Percentiles rank a stretch among this genome's conserved stretches.
Conservation (phyloP, 108 stramenopile species). For the Cylindrotheca fusiformis region DNA sequence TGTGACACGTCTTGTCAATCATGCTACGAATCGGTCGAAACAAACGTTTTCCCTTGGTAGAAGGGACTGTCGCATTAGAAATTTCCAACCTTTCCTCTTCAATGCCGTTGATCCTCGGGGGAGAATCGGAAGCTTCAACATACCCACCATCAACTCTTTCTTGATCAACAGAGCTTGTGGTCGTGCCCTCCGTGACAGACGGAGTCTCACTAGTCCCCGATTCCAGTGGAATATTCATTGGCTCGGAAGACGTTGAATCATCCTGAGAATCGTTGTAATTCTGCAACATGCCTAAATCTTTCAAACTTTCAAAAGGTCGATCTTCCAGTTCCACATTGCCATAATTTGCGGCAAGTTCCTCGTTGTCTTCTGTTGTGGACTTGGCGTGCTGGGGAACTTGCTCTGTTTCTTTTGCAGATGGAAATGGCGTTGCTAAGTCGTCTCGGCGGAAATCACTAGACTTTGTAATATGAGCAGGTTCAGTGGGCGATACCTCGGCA, state of each 20-base stretch:
- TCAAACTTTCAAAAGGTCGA: constrained; percentile 3
- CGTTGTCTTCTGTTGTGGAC: no score
- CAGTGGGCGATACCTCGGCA: no score
- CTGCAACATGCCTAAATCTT: constrained; percentile 10
- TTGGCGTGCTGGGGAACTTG: no score
- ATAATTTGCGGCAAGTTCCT: background rate
- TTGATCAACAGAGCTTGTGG: background rate
- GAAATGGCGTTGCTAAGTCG: no score
- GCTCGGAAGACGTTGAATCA: background rate
- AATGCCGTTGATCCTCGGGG: background rate
- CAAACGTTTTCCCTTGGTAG: background rate
- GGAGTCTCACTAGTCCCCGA: no score
- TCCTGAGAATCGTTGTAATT: background rate
- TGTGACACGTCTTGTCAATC: background rate
- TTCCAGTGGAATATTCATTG: background rate
- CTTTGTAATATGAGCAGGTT: background rate
- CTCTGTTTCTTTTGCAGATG: no score
- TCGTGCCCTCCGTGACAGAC: background rate
- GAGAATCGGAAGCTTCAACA: no score
- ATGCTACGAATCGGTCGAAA: background rate
- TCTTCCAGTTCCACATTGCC: constrained; percentile 4
- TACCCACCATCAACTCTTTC: no score
- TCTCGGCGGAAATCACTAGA: no score
- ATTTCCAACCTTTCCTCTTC: background rate
- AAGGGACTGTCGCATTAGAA: background rate